Percentiles rank a stretch among this genome's conserved stretches.
Evolutionary conservation across 495 filamentous ascomycete genomes (phyloP).

Genomic region (Margaritispora aquatica): DNA sequence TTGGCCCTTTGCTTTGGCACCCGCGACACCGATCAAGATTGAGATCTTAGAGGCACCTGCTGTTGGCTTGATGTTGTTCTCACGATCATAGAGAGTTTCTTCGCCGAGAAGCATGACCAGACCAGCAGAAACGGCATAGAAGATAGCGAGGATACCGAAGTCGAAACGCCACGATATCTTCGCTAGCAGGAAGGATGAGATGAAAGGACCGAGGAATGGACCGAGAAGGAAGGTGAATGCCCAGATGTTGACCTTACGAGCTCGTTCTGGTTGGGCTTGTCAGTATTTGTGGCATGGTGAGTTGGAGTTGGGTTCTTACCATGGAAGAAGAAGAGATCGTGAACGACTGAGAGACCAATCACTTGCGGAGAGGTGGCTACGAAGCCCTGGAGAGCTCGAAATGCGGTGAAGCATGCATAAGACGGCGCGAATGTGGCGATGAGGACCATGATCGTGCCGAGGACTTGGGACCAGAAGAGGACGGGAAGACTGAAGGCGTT

Average conservation of each 20-base stretch:
- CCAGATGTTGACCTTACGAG: constrained; percentile 58
- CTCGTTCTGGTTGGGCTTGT: constrained; percentile 37
- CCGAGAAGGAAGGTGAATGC: constrained; percentile 53
- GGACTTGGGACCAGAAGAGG: constrained; percentile 46
- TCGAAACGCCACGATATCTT: constrained; percentile 35
- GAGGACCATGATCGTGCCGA: constrained; percentile 40
- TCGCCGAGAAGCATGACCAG: constrained; percentile 39
- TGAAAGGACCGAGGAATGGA: constrained; percentile 46
- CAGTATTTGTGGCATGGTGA: background rate
- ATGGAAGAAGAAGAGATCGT: constrained; percentile 54
- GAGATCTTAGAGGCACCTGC: constrained; percentile 12
- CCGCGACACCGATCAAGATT: constrained; percentile 25
- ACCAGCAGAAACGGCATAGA: constrained; percentile 37
- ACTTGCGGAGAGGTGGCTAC: constrained; percentile 10
- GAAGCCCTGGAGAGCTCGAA: constrained; percentile 46
- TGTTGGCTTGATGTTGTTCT: constrained; percentile 11
- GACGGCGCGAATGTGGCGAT: constrained; percentile 38
- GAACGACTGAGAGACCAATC: constrained; percentile 52
- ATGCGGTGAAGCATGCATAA: constrained; percentile 40
- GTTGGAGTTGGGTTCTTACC: background rate
- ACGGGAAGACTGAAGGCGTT: constrained; percentile 28
- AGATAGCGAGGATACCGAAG: constrained; percentile 39
- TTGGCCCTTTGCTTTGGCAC: constrained; percentile 13
- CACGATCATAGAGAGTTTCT: constrained; percentile 40
- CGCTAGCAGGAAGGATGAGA: constrained; percentile 30